Conservation (phyloP, 768 basidiomycete species). For the Leccinum disarticulatum region DNA sequence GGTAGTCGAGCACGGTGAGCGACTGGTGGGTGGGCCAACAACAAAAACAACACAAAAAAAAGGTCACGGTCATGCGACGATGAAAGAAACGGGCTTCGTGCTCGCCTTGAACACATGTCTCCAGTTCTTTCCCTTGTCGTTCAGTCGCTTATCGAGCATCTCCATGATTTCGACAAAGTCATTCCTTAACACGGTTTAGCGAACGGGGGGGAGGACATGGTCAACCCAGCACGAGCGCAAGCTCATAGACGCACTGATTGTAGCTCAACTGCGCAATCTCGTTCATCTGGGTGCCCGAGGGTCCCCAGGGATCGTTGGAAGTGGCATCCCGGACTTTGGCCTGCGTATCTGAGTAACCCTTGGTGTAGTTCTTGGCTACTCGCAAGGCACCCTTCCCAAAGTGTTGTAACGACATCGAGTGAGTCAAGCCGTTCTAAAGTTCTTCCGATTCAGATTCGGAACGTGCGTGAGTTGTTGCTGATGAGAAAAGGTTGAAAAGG, state of each 20-base stretch:
- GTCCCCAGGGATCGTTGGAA: slow-evolving; percentile 97
- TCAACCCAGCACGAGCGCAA: neutral
- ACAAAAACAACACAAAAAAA: neutral
- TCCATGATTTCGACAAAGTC: slow-evolving; percentile 99
- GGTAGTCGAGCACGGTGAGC: slow-evolving; percentile 92
- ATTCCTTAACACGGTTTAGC: slow-evolving; percentile 44
- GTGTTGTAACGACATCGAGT: slow-evolving; percentile 59
- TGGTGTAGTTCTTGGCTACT: slow-evolving; percentile 94
- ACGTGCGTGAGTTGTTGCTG: neutral
- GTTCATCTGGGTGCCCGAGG: slow-evolving; percentile 98
- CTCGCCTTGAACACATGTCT: slow-evolving; percentile 96
- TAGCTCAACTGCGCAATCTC: slow-evolving; percentile 96
- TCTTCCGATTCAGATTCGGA: neutral
- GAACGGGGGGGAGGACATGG: neutral
- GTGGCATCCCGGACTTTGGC: slow-evolving; percentile 96
- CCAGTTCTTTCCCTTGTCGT: slow-evolving; percentile 99
- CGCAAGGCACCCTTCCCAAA: slow-evolving; percentile 84
- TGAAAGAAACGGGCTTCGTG: slow-evolving; percentile 15
- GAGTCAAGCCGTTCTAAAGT: neutral
- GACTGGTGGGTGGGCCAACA: slow-evolving; percentile 46
- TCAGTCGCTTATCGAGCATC: slow-evolving; percentile 97
- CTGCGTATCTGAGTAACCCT: slow-evolving; percentile 93
- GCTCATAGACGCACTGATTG: slow-evolving; percentile 70
- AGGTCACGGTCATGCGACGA: neutral
- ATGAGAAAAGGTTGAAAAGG: neutral